Conservation (phyloP, 2,329 filamentous ascomycete species). For the Curvularia lunata region DNA sequence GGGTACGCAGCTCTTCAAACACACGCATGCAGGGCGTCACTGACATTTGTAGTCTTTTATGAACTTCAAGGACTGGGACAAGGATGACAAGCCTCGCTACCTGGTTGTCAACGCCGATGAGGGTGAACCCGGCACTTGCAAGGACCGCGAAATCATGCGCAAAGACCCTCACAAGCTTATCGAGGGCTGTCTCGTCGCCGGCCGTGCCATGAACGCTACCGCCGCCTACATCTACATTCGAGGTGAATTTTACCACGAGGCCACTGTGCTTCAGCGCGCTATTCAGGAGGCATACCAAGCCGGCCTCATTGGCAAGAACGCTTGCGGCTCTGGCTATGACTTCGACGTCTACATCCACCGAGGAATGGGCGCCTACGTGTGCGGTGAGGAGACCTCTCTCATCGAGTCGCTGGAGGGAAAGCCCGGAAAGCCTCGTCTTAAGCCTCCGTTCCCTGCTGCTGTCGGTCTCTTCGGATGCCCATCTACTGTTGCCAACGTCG, state of each 20-base stretch:
- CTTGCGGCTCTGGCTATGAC: conserved; percentile 94
- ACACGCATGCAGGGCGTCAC: conserved; percentile 8
- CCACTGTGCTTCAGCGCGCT: conserved; percentile 87
- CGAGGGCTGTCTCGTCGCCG: conserved; percentile 94
- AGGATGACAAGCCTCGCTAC: conserved; percentile 94
- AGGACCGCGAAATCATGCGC: conserved; percentile 99
- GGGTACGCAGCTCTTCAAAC: conserved; percentile 65
- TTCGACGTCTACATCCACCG: conserved; percentile 98
- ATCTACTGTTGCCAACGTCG: conserved; percentile 96
- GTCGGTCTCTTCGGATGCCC: conserved; percentile 98
- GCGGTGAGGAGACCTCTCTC: conserved; percentile 95
- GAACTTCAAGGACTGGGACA: conserved; percentile 99
- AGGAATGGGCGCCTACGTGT: conserved; percentile 96
- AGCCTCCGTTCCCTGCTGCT: conserved; percentile 97
- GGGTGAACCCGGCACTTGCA: conserved; percentile 98
- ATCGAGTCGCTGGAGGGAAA: conserved; percentile 99
- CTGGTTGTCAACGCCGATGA: conserved; percentile 98
- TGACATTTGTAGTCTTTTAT: conserved; percentile 80
- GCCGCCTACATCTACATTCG: conserved; percentile 99
- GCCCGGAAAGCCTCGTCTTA: conserved; percentile 96
- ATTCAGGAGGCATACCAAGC: conserved; percentile 98
- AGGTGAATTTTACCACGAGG: conserved; percentile 97
- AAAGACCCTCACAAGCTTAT: conserved; percentile 99
- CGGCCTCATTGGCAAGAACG: conserved; percentile 96
- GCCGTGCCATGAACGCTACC: conserved; percentile 97